A percentile compares a stretch with the other conserved stretches of the same genome.
phyloP scores from a whole-genome alignment of 208 protist genomes.

The Trypanosomatidae sp. region DNA sequence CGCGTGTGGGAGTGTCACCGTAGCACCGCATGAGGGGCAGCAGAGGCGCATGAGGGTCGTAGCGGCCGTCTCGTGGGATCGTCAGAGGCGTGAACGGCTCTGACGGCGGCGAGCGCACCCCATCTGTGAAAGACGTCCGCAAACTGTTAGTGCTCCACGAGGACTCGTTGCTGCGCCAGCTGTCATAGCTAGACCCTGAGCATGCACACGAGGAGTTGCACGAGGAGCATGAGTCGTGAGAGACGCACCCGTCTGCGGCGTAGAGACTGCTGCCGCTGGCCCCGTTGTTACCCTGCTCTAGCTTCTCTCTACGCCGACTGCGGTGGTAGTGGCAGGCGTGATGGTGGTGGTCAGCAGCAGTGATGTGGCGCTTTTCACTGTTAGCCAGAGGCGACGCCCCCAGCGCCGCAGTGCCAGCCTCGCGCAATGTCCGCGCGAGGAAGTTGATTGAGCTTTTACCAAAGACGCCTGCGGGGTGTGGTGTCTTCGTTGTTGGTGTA shows the following conservation, averaged over 20 bases:
- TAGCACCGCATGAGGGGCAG: conserved; percentile 28
- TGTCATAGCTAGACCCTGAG: conserved; percentile 2
- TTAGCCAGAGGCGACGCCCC: background rate
- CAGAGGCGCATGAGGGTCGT: conserved; percentile 19
- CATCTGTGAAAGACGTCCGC: background rate
- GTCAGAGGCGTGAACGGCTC: conserved; percentile 12
- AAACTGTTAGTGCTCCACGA: background rate
- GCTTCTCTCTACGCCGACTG: background rate
- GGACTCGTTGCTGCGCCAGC: conserved; percentile 4
- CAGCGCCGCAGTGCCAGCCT: background rate
- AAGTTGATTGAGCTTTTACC: conserved; percentile 11
- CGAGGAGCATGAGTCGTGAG: background rate
- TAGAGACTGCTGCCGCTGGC: background rate
- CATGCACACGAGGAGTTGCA: background rate
- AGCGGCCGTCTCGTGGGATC: conserved; percentile 9
- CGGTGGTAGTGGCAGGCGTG: background rate
- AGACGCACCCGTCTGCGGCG: background rate
- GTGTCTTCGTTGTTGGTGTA: conserved; percentile 6
- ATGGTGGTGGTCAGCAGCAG: background rate
- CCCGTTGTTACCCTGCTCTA: background rate
- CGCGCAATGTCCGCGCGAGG: conserved; percentile 19
- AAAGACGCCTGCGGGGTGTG: background rate
- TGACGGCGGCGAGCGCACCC: background rate
- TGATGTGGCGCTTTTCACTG: background rate
- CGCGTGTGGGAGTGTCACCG: conserved; percentile 9